Evolutionary conservation across 257 asterid species (phyloP), one percentile per base, ranked within the genome.

Genomic region (Nicotiana paniculata): DNA sequence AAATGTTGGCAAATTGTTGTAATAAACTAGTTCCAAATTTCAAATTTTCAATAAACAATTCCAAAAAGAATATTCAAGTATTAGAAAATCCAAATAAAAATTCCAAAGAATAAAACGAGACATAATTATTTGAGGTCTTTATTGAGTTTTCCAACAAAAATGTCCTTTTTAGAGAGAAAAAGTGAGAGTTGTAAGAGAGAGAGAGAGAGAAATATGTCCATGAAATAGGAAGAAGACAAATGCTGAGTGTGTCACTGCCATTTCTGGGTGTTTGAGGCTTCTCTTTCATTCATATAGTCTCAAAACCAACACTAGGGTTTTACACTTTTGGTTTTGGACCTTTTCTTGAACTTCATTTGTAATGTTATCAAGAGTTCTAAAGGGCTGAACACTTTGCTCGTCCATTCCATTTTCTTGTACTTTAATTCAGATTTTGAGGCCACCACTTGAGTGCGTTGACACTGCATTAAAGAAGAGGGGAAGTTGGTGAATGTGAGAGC

Each of bases 331-430:
- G 59, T 24, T 5, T 65, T 65, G 72, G 72, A 30, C 24, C 2
- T 65, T 30, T 32, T 65, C 43, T 74, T 48, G 79, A 74, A 74
- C 59, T 21, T 11, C 39, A 72, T 72, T 74, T 43, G 51, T 43
- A 43, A 8, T 8, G 51, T 43, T 74, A 11, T 74, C 59, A 74
- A 70, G 57, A 70, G 21, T 70, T 43, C 35, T 5, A 11, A 74
- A 74, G 61, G 61, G 61, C 79, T 48, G 6, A 74, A 48, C 17
- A 6, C 37, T 46, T 70, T 72, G 59, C 37, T 72, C 62, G 4
- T 8, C 62, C 61, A 74, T 74, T 70, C 16, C 77, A 70, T 70
- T 70, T 43, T 70, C 58, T 70, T 70, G 58, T 70, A 43, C 77
- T 70, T 43, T n/a, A 70, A 43, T 43, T 35, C 35, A 10, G 18